Evolutionary conservation across 805 yeast species (phyloP).

Genomic region (Yamadazyma akitaensis): DNA sequence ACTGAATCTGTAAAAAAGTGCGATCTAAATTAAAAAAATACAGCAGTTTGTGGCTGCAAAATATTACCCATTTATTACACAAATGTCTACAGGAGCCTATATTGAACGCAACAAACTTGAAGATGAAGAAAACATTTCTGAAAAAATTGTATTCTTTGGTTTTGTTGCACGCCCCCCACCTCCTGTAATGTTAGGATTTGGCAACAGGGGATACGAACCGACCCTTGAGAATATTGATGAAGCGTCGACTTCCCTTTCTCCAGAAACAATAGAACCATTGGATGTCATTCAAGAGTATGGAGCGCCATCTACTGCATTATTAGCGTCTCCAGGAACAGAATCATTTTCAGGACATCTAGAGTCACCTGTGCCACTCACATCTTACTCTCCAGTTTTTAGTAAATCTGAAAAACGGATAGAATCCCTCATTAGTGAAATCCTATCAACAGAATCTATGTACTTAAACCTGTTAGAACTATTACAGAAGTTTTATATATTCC

Average conservation of each 20-base stretch:
- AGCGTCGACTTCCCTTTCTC: neutral
- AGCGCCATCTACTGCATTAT: neutral
- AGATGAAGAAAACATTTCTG: neutral
- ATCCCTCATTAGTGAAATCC: slow-evolving; percentile 41
- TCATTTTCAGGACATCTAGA: neutral
- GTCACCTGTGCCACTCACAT: slow-evolving; percentile 9
- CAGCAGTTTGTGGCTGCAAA: slow-evolving; percentile 19
- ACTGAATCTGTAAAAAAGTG: slow-evolving; percentile 1
- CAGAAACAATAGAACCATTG: neutral
- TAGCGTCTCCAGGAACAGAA: neutral
- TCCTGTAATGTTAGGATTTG: neutral
- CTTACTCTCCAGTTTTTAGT: slow-evolving; percentile 14
- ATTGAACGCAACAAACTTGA: neutral
- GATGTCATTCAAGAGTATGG: neutral
- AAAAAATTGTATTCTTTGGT: neutral
- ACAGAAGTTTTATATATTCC: slow-evolving; percentile 41
- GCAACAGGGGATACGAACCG: neutral
- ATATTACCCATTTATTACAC: neutral
- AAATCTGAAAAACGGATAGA: neutral
- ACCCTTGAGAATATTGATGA: neutral
- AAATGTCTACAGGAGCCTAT: neutral
- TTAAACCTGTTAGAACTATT: slow-evolving; percentile 43
- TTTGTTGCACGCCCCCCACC: neutral
- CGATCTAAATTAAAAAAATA: neutral
- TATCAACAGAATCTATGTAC: slow-evolving; percentile 48